Conservation (phyloP, 176 grass and related monocot species). For the Pontederia paniculata region DNA sequence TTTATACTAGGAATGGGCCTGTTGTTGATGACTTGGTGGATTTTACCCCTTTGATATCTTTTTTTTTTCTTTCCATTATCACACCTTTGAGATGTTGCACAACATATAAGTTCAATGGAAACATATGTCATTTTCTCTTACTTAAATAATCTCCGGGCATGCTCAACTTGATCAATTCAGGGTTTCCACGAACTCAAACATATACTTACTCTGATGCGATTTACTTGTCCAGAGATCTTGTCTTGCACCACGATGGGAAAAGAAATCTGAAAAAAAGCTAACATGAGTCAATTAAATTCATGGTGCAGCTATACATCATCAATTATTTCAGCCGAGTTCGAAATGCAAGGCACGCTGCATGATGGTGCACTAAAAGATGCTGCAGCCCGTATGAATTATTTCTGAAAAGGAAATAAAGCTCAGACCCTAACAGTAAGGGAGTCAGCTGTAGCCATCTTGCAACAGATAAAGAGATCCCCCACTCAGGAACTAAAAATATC, state of each 20-base stretch:
- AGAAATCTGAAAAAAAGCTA: neutral
- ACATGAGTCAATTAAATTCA: neutral
- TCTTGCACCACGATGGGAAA: neutral
- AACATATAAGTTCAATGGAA: too few relatives aligned
- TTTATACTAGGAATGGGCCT: too few relatives aligned
- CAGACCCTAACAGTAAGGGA: neutral
- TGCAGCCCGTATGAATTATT: neutral
- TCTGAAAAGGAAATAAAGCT: constrained; percentile 15
- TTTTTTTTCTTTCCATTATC: too few relatives aligned
- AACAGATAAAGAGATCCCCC: neutral
- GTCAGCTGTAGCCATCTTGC: constrained; percentile 6
- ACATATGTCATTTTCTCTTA: too few relatives aligned
- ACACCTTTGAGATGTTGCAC: too few relatives aligned
- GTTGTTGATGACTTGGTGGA: too few relatives aligned
- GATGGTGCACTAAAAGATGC: constrained; percentile 13
- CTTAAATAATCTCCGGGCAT: too few relatives aligned
- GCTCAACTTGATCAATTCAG: too few relatives aligned
- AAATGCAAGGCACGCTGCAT: neutral
- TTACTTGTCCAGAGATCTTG: neutral
- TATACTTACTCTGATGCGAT: neutral
- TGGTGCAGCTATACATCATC: constrained; percentile 9
- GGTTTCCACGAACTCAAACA: too few relatives aligned
- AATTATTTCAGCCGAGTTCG: constrained; percentile 5
- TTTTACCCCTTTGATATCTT: too few relatives aligned
- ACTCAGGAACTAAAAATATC: neutral